Base-by-base conservation (phyloP, 345 rosid genomes). In the Raphanus sativus region DNA sequence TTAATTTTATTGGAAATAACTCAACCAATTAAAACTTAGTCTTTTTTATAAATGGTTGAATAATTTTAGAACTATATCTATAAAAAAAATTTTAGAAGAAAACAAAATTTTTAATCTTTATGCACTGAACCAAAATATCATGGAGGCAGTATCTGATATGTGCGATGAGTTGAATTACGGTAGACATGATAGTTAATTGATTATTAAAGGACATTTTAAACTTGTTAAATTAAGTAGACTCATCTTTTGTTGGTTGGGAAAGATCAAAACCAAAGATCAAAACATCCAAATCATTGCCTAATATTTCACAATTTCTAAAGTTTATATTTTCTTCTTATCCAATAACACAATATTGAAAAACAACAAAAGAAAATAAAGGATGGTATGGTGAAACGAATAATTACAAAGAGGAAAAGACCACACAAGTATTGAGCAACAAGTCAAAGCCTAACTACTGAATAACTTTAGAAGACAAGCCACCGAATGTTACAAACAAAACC, bases 401-500 rank as follows among this genome's bases (percentile, higher is more conserved):
- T 4, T 73, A 70, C 77, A 78, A 78, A 36, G 48, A 61, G 73
- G 74, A 78, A 78, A 48, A 48, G 17, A 67, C 24, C 29, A 67
- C 77, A 73, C 73, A 72, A 78, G 52, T 67, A 66, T 45, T 73
- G 62, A 6, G 45, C 63, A 78, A 78, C n/a, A 78, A 73, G 77
- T 78, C 81, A 73, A 73, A 73, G 74, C 74, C 59, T 61, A 67
- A 73, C 70, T 67, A 73, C 54, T 78, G 36, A 72, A 55, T 60
- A 66, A 66, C 67, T 71, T 70, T 66, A 32, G 54, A 73, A 73
- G 81, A 78, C 77, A 78, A 78, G 59, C 34, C 56, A 78, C 59
- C 69, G 73, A 3, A 62, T 78, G 58, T 66, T 32, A 73, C 77
- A 78, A 73, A 61, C 74, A 73, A 60, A 78, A 30, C 48, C 59